phyloP scores from a whole-genome alignment of 192 early-diverging fungal genomes.

The Obelidium mucronatum region DNA sequence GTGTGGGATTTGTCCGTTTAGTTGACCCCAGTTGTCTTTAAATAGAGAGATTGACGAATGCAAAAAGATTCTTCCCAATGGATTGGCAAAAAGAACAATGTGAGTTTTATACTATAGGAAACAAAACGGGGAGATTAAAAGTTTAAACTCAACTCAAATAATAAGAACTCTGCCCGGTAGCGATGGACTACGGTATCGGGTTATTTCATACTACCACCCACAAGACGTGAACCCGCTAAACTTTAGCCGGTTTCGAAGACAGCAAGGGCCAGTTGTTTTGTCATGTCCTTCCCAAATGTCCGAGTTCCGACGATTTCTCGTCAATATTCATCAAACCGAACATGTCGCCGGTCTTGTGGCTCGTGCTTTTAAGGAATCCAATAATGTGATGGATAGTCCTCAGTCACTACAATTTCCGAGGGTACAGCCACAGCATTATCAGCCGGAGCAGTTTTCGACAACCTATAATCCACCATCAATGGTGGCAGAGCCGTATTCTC shows the following conservation, averaged over 20 bases:
- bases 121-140: no score
- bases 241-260: not conserved
- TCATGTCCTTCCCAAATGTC: not conserved
- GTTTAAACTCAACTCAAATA: no score
- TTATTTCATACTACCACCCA: not conserved
- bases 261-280: not conserved
- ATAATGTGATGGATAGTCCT: no score
- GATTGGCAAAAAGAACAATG: slow-evolving; percentile 9
- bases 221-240: not conserved
- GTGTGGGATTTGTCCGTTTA: no score
- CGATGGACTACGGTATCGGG: slow-evolving; percentile 9
- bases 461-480: no score
- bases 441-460: no score
- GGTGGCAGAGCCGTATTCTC: no score
- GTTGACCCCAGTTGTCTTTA: no score
- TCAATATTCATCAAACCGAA: not conserved
- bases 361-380: not conserved
- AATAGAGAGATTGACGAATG: slow-evolving; percentile 4
- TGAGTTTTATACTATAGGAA: no score
- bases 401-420: no score
- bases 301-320: not conserved
- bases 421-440: no score
- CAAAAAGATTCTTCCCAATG: slow-evolving; percentile 1
- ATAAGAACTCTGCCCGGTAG: not conserved
- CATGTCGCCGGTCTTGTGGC: not conserved